Evolutionary conservation across 2,329 filamentous ascomycete species (phyloP), one percentile per base, ranked within the genome.

Genomic region (Cladosporium cucumerinum): DNA sequence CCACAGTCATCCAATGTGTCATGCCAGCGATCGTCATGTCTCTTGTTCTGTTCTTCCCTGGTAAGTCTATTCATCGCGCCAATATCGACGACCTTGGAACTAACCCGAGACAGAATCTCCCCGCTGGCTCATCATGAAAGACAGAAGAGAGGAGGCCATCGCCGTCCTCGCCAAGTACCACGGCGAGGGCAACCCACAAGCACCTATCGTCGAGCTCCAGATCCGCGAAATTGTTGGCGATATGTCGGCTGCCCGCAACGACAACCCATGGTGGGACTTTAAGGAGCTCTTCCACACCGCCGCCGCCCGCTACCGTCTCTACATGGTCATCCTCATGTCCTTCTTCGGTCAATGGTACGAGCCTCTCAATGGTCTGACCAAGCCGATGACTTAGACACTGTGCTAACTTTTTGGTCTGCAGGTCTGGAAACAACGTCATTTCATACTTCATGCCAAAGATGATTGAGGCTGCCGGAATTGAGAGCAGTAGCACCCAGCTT

Each of bases 151-250:
- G 28, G 82, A 88, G 70, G 86, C 85, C 0, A 78, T 84, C 49
- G 76, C 80, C 1, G 80, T 87, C n/a, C 78, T 90, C 63, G 81
- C 84, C 8, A 84, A 83, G 66, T 85, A 87, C 69, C 86, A 86
- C 68, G 80, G 83, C 4, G 81, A 86, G 64, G 81, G 80, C 2
- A 72, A 79, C 61, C 61, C 69, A 7, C 68, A 76, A 32, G 72
- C 74, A 6, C 77, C 59, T 10, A 67, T 74, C 32, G 72, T 74
- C 12, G 71, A 74, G 32, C 72, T 79, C 0, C 76, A 79, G 57
- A 64, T 79, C 30, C 71, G 72, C 23, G 77, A 79, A 54, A 79
- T 79, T 28, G 66, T 65, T 14, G 62, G 66, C 16, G 65, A 65
- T 8, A 67, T 69, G 34, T 49, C 63, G 0, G 65, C 46, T 10